Evolutionary conservation across 108 stramenopile species (phyloP).

Genomic region (Stephanodiscus minutulus): DNA sequence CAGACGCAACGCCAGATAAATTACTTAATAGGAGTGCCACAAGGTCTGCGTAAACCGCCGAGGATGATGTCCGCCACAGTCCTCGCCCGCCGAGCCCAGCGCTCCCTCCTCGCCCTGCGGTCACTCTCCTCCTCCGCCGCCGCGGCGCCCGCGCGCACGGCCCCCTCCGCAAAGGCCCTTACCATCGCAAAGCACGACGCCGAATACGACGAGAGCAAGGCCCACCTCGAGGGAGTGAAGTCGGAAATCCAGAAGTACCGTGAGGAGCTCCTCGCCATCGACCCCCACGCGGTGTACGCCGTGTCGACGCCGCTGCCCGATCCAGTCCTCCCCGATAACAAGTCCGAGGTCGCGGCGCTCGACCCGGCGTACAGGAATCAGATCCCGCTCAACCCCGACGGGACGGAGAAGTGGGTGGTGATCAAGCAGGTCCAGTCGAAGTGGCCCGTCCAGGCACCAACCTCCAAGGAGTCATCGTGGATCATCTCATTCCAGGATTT

Average conservation of each 20-base stretch:
- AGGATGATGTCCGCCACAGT: conserved; percentile 26
- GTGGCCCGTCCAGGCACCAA: conserved; percentile 59
- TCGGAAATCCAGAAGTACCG: conserved; percentile 43
- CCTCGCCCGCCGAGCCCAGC: conserved; percentile 41
- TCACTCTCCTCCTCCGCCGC: conserved; percentile 34
- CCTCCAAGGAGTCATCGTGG: conserved; percentile 67
- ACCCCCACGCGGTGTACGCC: conserved; percentile 47
- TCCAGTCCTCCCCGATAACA: conserved; percentile 74
- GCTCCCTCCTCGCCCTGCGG: conserved; percentile 24
- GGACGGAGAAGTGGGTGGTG: conserved; percentile 65
- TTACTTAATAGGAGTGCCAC: too few relatives aligned
- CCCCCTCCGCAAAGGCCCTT: conserved; percentile 41
- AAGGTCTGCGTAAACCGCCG: too few relatives aligned
- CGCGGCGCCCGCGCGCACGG: conserved; percentile 14
- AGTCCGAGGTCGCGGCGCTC: conserved; percentile 72
- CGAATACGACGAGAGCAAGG: conserved; percentile 33
- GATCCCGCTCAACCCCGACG: conserved; percentile 58
- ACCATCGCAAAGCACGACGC: conserved; percentile 39
- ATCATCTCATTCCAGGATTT: conserved; percentile 79
- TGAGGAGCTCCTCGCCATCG: conserved; percentile 36
- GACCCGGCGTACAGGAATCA: conserved; percentile 67
- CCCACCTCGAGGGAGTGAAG: conserved; percentile 36
- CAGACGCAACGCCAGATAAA: too few relatives aligned
- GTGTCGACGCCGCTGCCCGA: conserved; percentile 51
- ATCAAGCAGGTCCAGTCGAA: conserved; percentile 72